Evolutionary conservation across 768 basidiomycete species (phyloP).

Genomic region (Mycena capillaripes): DNA sequence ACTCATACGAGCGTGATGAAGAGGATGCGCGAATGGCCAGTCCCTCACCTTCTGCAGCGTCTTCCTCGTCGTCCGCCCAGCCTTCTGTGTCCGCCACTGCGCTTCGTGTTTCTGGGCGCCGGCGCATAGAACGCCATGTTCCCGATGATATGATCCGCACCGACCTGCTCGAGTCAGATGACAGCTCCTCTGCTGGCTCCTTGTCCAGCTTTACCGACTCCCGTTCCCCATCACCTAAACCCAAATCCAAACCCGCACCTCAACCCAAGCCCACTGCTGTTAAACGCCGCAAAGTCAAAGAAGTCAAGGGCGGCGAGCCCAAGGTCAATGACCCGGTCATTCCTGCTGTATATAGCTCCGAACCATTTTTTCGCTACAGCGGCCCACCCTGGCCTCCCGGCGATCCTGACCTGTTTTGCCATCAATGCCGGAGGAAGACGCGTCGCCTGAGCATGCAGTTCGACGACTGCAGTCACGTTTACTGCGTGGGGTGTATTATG

Average conservation of each 20-base stretch:
- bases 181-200: not conserved
- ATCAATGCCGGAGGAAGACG: constrained; percentile 27
- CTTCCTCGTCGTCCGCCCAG: not conserved
- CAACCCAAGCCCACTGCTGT: constrained; percentile 1
- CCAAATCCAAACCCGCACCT: not conserved
- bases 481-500: constrained; percentile 33
- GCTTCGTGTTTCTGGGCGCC: not conserved
- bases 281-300: not conserved
- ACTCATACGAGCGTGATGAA: not conserved
- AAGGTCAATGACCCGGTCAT: constrained; percentile 16
- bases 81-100: not conserved
- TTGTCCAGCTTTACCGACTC: not conserved
- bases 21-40: not conserved
- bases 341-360: constrained; percentile 3
- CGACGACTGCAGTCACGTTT: constrained; percentile 13
- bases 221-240: not conserved
- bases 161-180: constrained; percentile 5
- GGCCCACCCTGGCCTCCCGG: constrained; percentile 34
- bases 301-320: constrained; percentile 4
- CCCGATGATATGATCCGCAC: constrained; percentile 10
- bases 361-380: constrained; percentile 34
- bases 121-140: not conserved
- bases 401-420: constrained; percentile 8
- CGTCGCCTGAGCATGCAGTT: constrained; percentile 1
- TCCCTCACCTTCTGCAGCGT: not conserved